Evolutionary conservation across 306 rosid species (phyloP).

Genomic region (Hippophae tibetana): DNA sequence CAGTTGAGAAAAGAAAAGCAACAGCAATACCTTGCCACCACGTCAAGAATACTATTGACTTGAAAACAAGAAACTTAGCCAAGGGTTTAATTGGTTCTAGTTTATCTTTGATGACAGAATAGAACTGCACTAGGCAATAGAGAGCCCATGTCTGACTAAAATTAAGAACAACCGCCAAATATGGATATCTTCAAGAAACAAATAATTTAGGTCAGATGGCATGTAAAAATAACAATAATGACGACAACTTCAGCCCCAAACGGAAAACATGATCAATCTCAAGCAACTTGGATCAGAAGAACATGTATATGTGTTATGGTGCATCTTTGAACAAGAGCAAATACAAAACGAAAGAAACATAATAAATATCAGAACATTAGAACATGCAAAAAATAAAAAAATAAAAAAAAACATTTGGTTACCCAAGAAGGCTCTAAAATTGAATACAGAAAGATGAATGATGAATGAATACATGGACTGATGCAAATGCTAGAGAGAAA

Average conservation of each 20-base stretch:
- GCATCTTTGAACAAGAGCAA: not conserved
- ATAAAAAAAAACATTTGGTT: not conserved
- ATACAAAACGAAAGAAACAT: not conserved
- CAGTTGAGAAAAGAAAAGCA: slow-evolving; percentile 80
- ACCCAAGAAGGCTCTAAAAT: not conserved
- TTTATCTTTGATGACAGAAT: slow-evolving; percentile 81
- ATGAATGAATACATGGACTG: slow-evolving; percentile 14
- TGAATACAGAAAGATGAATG: not conserved
- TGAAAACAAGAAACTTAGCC: slow-evolving; percentile 80
- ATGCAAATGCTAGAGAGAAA: not conserved
- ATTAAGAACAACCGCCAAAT: slow-evolving; percentile 86
- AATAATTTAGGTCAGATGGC: slow-evolving; percentile 18
- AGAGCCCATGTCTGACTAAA: slow-evolving; percentile 99
- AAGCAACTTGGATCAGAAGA: too few relatives aligned
- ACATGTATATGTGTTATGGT: not conserved
- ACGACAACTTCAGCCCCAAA: not conserved
- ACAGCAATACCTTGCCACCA: slow-evolving; percentile 99
- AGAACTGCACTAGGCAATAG: slow-evolving; percentile 93
- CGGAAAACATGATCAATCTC: not conserved
- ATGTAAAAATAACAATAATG: not conserved
- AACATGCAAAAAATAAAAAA: not conserved
- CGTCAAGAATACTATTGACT: slow-evolving; percentile 88
- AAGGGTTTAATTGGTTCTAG: slow-evolving; percentile 83
- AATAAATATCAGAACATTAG: not conserved
- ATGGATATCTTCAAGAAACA: slow-evolving; percentile 75